phyloP scores from a whole-genome alignment of 164 flowering plant genomes.

The Vitis rotundifolia region DNA sequence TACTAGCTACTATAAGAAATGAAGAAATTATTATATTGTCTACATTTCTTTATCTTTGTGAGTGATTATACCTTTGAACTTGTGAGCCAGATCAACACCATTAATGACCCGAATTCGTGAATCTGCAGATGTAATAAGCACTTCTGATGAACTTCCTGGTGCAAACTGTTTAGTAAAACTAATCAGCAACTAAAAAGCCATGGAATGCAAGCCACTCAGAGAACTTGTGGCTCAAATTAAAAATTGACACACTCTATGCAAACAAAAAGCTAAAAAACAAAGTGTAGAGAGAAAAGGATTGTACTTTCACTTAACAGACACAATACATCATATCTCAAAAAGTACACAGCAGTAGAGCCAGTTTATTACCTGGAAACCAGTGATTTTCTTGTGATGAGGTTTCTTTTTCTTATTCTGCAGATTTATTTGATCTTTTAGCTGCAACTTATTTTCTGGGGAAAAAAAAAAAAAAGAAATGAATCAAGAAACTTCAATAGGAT shows the following conservation, averaged over 20 bases:
- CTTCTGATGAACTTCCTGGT: conserved; percentile 92
- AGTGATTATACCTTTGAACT: conserved; percentile 72
- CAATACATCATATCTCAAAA: not conserved
- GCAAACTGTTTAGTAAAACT: conserved; percentile 60
- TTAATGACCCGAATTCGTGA: conserved; percentile 88
- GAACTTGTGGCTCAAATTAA: conserved; percentile 1
- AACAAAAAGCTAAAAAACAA: not conserved
- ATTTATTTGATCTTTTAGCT: conserved; percentile 66
- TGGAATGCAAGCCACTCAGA: not conserved
- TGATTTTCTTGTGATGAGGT: conserved; percentile 88
- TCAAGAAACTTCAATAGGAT: not conserved
- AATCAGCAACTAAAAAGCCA: conserved; percentile 19
- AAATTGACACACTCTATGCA: not conserved
- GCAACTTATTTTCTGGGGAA: conserved; percentile 75
- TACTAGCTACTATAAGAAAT: not conserved
- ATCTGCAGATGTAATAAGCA: conserved; percentile 92
- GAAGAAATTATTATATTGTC: not conserved
- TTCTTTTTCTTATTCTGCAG: conserved; percentile 87
- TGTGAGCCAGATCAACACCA: conserved; percentile 79
- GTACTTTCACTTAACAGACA: not conserved
- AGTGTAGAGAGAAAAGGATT: too few relatives aligned
- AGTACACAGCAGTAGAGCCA: not conserved
- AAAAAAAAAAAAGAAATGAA: not conserved
- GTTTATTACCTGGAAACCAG: conserved; percentile 87
- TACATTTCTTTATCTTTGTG: too few relatives aligned